phyloP scores from a whole-genome alignment of 2,329 filamentous ascomycete genomes.

The Massarina eburnea region DNA sequence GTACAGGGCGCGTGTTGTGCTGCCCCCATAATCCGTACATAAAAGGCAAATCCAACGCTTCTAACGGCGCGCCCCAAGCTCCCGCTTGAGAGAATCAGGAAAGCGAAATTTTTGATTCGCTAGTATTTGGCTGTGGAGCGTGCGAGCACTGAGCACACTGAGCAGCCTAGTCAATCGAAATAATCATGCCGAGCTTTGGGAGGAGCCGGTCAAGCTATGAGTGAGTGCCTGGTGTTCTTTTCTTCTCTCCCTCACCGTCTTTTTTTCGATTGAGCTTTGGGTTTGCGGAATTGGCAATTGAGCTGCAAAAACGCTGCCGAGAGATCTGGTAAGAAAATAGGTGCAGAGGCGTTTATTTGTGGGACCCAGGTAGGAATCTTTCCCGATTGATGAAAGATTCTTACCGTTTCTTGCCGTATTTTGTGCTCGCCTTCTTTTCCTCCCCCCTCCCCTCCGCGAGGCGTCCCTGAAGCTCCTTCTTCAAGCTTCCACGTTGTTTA shows the following conservation, averaged over 20 bases:
- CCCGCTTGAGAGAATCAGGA: slow-evolving; percentile 23
- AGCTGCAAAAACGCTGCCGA: too few species aligned
- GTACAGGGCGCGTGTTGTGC: slow-evolving; percentile 21
- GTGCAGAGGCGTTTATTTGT: background rate
- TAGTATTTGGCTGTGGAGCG: slow-evolving; percentile 9
- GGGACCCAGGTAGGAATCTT: background rate
- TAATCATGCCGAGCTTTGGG: slow-evolving; percentile 43
- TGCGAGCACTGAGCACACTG: background rate
- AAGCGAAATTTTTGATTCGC: slow-evolving; percentile 23
- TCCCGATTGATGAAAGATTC: background rate
- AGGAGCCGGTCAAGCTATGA: slow-evolving; percentile 43
- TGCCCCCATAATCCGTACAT: slow-evolving; percentile 24
- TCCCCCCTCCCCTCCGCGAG: slow-evolving; percentile 4
- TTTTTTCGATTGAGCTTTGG: background rate
- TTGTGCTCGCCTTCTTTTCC: slow-evolving; percentile 1
- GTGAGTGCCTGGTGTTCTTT: slow-evolving; percentile 31
- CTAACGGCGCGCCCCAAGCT: slow-evolving; percentile 11
- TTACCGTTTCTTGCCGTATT: background rate
- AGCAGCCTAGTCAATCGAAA: slow-evolving; percentile 1
- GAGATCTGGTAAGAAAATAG: background rate
- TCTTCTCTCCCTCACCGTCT: slow-evolving; percentile 16
- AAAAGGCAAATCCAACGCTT: slow-evolving; percentile 21
- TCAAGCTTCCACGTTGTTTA: slow-evolving; percentile 11
- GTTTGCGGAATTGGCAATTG: background rate
- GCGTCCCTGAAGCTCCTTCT: background rate